Evolutionary conservation across 169 alveolate species (phyloP).

Genomic region (Theileria parva): DNA sequence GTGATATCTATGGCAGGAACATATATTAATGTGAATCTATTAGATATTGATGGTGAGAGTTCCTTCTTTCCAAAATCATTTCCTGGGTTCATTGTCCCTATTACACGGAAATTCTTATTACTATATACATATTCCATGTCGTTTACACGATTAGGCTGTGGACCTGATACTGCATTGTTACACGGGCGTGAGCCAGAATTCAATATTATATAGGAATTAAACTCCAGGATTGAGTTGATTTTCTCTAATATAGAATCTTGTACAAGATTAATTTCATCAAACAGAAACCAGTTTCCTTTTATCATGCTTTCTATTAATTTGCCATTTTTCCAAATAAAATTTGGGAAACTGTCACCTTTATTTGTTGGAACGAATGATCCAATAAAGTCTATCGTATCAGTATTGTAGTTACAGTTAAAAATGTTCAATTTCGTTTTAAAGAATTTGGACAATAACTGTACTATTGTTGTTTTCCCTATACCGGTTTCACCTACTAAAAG

Average conservation of each 20-base stretch:
- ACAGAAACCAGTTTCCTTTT: constrained; percentile 90
- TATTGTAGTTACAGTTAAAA: constrained; percentile 95
- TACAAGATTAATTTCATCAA: constrained; percentile 98
- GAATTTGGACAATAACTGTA: constrained; percentile 87
- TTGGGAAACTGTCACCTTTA: neutral
- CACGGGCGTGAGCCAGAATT: constrained; percentile 52
- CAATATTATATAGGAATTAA: constrained; percentile 47
- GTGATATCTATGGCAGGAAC: constrained; percentile 74
- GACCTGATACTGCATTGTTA: neutral
- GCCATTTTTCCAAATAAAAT: constrained; percentile 99
- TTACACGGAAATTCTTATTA: constrained; percentile 86
- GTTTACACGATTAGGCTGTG: neutral
- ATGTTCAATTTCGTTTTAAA: constrained; percentile 67
- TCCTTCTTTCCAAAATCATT: constrained; percentile 99
- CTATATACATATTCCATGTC: constrained; percentile 5
- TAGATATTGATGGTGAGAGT: constrained; percentile 97
- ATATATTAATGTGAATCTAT: constrained; percentile 97
- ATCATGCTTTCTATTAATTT: constrained; percentile 95
- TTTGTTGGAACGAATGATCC: constrained; percentile 91
- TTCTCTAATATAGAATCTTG: constrained; percentile 99
- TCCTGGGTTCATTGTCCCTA: constrained; percentile 99
- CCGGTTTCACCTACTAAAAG: constrained; percentile 99
- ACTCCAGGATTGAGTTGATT: constrained; percentile 96
- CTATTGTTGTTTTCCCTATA: constrained; percentile 97
- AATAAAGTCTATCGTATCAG: constrained; percentile 95